Evolutionary conservation across 345 rosid species (phyloP), one percentile per base, ranked within the genome.

Genomic region (Brassica cretica): DNA sequence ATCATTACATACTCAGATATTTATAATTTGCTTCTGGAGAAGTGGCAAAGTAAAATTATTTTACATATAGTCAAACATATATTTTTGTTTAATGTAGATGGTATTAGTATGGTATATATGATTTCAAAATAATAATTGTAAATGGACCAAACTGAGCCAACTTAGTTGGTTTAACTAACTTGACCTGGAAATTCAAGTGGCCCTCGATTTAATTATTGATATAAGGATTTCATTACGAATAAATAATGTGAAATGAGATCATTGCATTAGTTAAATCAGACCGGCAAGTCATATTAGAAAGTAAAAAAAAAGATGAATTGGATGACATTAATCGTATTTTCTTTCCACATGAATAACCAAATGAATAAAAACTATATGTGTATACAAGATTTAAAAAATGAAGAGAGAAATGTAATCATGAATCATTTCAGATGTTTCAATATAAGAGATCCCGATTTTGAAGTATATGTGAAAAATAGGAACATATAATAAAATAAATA

Each of bases 141-240:
- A 68, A 8, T 68, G 30, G 61, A 73, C 70, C 59, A 33, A 67
- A 68, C 49, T 49, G 74, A 61, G 49, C 68, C 16, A 73, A 73
- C 24, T 66, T 46, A 55, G 77, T 67, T 32, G 44, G 74, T 73
- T 73, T 24, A 78, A 72, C 81, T 32, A 72, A 61, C 51, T 78
- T 78, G 78, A 78, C 82, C 12, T 49, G 70, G 62, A 61, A 66
- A 24, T 19, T 41, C 25, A 78, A 72, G 69, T 72, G 32, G 55
- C 59, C 19, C 5, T 37, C 59, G 29, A 58, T 33, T 41, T 30
- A 2, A 29, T 44, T 24, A 66, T 30, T 15, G 46, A n/a, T 59
- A 32, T 41, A 32, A 61, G 49, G 46, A 61, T 59, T 59, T 59
- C 44, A 53, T 29, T 58, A 46, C 27, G 14, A 66, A 58, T 44